Percentiles rank a stretch among this genome's conserved stretches.
Conservation (phyloP, 2,329 filamentous ascomycete genomes). For the Exophiala sp. region DNA sequence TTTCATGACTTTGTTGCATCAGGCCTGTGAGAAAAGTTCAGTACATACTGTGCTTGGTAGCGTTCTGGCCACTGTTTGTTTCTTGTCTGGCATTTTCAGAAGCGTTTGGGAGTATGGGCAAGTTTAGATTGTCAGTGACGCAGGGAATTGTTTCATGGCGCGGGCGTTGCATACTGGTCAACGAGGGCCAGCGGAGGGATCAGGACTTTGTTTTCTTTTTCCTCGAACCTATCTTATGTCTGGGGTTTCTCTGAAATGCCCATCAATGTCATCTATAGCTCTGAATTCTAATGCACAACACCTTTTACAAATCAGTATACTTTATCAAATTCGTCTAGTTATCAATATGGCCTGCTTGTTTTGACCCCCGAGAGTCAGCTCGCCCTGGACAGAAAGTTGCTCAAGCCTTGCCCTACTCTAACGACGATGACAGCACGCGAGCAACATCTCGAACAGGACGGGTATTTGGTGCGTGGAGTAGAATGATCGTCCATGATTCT, state of each 20-base stretch:
- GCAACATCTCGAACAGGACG: no score
- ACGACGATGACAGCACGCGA: no score
- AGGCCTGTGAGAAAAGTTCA: neutral
- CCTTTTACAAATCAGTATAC: neutral
- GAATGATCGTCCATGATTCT: no score
- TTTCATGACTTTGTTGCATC: conserved; percentile 1
- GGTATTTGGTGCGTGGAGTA: no score
- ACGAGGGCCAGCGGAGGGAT: neutral
- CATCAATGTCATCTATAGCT: no score
- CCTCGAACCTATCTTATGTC: neutral
- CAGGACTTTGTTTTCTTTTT: neutral
- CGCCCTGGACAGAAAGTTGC: no score
- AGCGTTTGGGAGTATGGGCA: conserved; percentile 7
- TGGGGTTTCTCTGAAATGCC: no score
- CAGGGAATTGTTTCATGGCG: neutral
- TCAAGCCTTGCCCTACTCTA: no score
- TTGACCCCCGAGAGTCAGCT: no score
- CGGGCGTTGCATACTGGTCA: neutral
- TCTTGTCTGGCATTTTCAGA: conserved; percentile 22
- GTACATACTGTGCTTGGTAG: conserved; percentile 16
- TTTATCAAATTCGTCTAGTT: neutral
- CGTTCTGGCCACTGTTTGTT: conserved; percentile 3
- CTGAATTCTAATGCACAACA: neutral
- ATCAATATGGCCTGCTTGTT: no score
- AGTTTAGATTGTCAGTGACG: neutral